Base-by-base conservation (phyloP, 352 stramenopile genomes). In the Phytophthora nicotianae region DNA sequence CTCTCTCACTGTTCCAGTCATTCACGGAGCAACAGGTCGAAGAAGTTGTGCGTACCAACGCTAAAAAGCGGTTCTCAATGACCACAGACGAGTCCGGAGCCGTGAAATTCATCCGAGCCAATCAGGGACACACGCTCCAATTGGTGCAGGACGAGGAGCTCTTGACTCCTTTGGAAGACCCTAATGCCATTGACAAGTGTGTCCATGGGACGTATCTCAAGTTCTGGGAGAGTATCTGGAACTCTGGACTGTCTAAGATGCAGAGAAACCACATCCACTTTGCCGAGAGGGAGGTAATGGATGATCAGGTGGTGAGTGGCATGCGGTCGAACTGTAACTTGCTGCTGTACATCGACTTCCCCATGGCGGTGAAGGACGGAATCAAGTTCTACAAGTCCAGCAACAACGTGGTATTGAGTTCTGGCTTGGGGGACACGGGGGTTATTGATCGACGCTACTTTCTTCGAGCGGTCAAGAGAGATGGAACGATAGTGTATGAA, bases 181-280 rank as follows among this genome's bases (percentile, higher is more conserved):
- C 79, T 0, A 27, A 46, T 5, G 72, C 73, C 19, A 41, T 94
- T 14, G 26, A 54, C 2, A 65, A 73, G 16, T 95, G 85, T 53
- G 86, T 95, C 46, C 87, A 95, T 59, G 87, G 87, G 43, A 94
- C 87, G 48, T 95, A 93, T 56, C 19, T 68, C 11, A 72, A 81
- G 24, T 79, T 79, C 46, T 95, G 87, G 87, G 68, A 75, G 5
- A 86, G 79, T 37, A 95, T 95, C 33, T 59, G 66, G 38, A 58
- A 66, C 13, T 59, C 56, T 0, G 88, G 88, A 0, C 58, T 96
- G 5, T 88, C 65, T 17, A 86, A 86, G 16, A 96, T 96, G 88
- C 64, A 72, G 53, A 73, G 88, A 5, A 96, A 96, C 50, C 88
- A 96, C 50, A 92, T 96, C 21, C 88, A 96, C 59, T 91, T 95